Evolutionary conservation across 2,329 filamentous ascomycete genomes (phyloP).

Genomic region (Talaromyces funiculosus): DNA sequence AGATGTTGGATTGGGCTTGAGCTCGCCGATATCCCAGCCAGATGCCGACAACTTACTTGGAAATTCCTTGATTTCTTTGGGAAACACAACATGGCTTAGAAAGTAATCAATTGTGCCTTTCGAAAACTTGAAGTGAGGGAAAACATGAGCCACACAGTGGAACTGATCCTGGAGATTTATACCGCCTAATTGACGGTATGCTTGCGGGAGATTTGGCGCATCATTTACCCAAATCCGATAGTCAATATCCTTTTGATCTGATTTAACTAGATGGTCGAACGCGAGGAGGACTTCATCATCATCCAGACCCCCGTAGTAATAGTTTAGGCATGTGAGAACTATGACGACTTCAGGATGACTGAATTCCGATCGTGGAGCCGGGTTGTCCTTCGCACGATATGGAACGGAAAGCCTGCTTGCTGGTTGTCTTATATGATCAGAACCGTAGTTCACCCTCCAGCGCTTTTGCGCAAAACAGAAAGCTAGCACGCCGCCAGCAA

Average conservation of each 20-base stretch:
- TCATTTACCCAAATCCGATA: neutral
- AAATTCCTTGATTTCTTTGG: conserved; percentile 51
- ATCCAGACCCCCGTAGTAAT: neutral
- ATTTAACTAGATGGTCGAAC: neutral
- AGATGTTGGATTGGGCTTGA: conserved; percentile 35
- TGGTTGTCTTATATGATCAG: neutral
- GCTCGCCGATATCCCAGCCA: conserved; percentile 19
- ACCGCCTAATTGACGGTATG: neutral
- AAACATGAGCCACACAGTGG: neutral
- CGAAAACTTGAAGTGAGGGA: neutral
- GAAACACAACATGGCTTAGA: conserved; percentile 50
- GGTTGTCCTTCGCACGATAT: neutral
- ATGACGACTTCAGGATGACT: neutral
- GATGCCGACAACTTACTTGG: conserved; percentile 58
- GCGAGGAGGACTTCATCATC: neutral
- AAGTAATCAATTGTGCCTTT: neutral
- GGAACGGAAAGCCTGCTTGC: neutral
- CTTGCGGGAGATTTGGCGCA: neutral
- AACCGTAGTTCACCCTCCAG: neutral
- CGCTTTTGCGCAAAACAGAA: neutral
- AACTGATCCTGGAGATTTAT: neutral
- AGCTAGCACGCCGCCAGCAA: neutral
- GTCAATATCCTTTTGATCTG: neutral
- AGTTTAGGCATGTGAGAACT: neutral
- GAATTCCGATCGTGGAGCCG: neutral